Percentiles rank a stretch among this genome's conserved stretches.
Conservation (phyloP, 305 asterid genomes). For the Rubia tinctorum region DNA sequence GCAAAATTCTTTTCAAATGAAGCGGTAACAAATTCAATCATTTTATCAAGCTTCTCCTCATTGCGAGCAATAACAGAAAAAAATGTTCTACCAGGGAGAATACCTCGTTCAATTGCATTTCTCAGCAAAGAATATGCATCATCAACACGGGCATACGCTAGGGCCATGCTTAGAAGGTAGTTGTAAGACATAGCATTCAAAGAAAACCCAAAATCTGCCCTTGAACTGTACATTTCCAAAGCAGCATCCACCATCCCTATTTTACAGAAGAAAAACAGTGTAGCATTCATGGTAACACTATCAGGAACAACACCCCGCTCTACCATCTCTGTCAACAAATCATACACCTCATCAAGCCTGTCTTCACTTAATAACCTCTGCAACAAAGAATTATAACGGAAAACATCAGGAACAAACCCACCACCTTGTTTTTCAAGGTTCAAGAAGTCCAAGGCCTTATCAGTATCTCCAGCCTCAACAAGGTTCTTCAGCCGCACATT, state of each 20-base stretch:
- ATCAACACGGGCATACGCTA: constrained; percentile 49
- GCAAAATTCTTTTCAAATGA: constrained; percentile 39
- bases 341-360: constrained; percentile 62
- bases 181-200: constrained; percentile 67
- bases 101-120: constrained; percentile 54
- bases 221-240: constrained; percentile 52
- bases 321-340: constrained; percentile 75
- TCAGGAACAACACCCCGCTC: constrained; percentile 50
- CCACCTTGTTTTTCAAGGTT: constrained; percentile 49
- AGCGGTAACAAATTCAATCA: constrained; percentile 57
- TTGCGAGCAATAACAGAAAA: constrained; percentile 51
- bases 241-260: constrained; percentile 68
- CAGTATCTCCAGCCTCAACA: constrained; percentile 54
- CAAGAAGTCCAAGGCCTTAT: constrained; percentile 59
- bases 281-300: constrained; percentile 59
- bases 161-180: constrained; percentile 62
- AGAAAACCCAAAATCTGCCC: constrained; percentile 67
- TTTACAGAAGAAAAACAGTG: constrained; percentile 77
- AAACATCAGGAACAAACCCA: constrained; percentile 63
- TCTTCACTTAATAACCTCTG: constrained; percentile 61
- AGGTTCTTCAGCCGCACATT: constrained; percentile 58
- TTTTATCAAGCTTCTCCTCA: constrained; percentile 62
- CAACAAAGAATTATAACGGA: constrained; percentile 52
- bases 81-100: constrained; percentile 51
- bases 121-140: constrained; percentile 51